These are phyloP conservation scores for Coemansia sp. DNA, from an alignment of 371 early-diverging fungal species.

Conservation along the genomic window DNA sequence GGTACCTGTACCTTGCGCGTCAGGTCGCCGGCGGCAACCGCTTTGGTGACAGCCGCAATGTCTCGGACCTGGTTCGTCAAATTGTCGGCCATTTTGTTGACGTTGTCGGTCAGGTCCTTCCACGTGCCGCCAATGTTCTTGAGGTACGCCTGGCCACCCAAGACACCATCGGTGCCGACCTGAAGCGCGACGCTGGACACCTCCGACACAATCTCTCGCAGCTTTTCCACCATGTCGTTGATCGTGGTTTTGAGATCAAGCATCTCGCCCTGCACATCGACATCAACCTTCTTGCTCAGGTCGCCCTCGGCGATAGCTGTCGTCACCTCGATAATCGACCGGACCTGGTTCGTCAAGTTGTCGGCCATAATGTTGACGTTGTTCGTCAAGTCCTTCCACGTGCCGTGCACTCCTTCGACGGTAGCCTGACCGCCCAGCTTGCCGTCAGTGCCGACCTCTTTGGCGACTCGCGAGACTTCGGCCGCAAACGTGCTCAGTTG, in stretches of 20 bases:
- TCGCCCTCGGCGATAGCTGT: slow-evolving; percentile 29
- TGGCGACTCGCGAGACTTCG: slow-evolving; percentile 64
- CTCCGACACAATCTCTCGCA: slow-evolving; percentile 48
- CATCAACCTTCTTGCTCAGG: slow-evolving; percentile 23
- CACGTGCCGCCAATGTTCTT: slow-evolving; percentile 61
- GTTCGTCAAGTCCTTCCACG: slow-evolving; percentile 56
- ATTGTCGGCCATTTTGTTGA: slow-evolving; percentile 65
- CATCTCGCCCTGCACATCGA: slow-evolving; percentile 70
- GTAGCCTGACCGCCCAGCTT: slow-evolving; percentile 61
- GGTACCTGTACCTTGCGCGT: slow-evolving; percentile 59
- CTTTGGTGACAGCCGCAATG: slow-evolving; percentile 68
- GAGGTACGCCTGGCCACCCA: slow-evolving; percentile 51
- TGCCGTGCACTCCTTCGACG: slow-evolving; percentile 54
- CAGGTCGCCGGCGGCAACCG: slow-evolving; percentile 72
- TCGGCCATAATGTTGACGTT: slow-evolving; percentile 59
- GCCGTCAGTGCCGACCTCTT: slow-evolving; percentile 67
- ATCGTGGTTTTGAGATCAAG: slow-evolving; percentile 68
- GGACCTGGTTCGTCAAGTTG: slow-evolving; percentile 52
- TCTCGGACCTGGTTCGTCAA: slow-evolving; percentile 71
- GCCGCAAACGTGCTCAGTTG: slow-evolving; percentile 61
- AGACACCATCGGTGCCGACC: slow-evolving; percentile 60
- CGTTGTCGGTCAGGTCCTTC: slow-evolving; percentile 67
- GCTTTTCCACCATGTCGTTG: slow-evolving; percentile 65
- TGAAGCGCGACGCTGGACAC: slow-evolving; percentile 52
- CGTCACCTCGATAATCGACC: slow-evolving; percentile 34